Evolutionary conservation across 345 rosid species (phyloP).

Genomic region (Euphorbia tirucalli): DNA sequence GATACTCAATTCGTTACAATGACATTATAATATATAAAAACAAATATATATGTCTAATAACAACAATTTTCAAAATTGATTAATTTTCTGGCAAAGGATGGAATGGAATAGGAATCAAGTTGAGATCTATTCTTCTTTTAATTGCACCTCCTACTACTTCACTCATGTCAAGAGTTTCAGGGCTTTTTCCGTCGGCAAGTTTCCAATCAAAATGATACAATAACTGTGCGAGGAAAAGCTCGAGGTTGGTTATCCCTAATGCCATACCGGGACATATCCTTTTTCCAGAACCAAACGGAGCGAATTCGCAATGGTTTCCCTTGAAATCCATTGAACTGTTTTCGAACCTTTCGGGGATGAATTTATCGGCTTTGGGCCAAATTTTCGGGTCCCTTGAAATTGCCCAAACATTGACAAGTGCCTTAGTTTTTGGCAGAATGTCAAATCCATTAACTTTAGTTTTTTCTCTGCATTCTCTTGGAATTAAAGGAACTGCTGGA

Average conservation of each 20-base stretch:
- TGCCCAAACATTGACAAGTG: conserved; percentile 18
- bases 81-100: background rate
- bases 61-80: background rate
- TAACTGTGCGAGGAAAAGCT: conserved; percentile 16
- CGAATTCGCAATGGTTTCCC: conserved; percentile 19
- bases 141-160: conserved; percentile 10
- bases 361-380: conserved; percentile 22
- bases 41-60: no score
- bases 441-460: conserved; percentile 15
- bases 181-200: conserved; percentile 12
- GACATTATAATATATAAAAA: no score
- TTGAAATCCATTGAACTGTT: conserved; percentile 16
- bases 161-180: conserved; percentile 21
- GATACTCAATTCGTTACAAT: no score
- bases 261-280: conserved; percentile 29
- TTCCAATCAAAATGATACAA: conserved; percentile 34
- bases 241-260: conserved; percentile 11
- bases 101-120: conserved; percentile 14
- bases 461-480: conserved; percentile 15
- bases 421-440: conserved; percentile 5
- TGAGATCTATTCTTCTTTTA: conserved; percentile 13
- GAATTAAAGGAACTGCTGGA: conserved; percentile 12
- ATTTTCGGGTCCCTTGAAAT: conserved; percentile 15
- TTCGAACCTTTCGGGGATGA: conserved; percentile 22
- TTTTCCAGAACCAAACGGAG: conserved; percentile 32